Conservation (phyloP, 192 early-diverging fungal species). For the Anaeromyces robustus region DNA sequence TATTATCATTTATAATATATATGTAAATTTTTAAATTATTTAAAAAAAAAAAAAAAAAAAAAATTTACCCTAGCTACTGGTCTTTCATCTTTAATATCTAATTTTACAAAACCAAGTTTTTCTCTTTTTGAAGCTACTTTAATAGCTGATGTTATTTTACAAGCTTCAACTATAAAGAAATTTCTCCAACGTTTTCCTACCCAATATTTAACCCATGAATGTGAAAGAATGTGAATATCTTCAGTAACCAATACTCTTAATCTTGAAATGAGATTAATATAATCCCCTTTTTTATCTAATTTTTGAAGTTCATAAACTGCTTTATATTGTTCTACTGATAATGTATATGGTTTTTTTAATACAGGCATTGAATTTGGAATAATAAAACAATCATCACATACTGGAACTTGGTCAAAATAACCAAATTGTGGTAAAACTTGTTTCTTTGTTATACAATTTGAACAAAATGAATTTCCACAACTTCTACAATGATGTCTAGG, state of each 20-base stretch:
- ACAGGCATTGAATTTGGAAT: background rate
- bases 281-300: background rate
- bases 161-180: background rate
- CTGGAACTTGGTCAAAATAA: background rate
- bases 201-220: background rate
- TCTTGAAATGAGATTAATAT: background rate
- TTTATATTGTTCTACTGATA: background rate
- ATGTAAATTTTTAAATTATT: no score
- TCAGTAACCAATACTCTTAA: background rate
- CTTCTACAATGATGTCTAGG: background rate
- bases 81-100: background rate
- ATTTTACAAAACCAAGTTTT: background rate
- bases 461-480: background rate
- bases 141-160: background rate
- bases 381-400: background rate
- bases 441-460: background rate
- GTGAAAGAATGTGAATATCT: background rate
- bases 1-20: no score
- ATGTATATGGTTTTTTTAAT: background rate
- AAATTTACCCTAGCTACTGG: background rate
- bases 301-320: background rate
- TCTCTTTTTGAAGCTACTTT: background rate
- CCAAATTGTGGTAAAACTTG: background rate
- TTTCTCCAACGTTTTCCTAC: background rate
- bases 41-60: no score